Evolutionary conservation across 1,284 basidiomycete species (phyloP), one percentile per base, ranked within the genome.

Genomic region (Cutaneotrichosporon sp.): DNA sequence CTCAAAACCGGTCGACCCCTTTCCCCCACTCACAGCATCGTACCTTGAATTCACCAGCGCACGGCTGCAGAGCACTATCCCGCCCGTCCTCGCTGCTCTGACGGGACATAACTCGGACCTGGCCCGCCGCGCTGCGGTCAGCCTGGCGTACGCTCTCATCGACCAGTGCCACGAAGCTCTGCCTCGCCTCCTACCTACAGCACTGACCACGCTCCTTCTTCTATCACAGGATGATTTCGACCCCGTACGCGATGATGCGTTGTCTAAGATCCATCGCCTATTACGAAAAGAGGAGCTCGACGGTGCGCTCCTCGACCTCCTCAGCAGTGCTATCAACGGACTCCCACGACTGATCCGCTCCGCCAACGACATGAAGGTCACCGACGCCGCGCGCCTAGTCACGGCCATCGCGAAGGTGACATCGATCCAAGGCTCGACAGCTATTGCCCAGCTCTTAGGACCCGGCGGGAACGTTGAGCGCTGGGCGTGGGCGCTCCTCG

Each of bases 401-500:
- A 85, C 86, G 57, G 89, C 90, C 2, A 84, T 90, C 1, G 90
- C 91, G 69, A 80, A 82, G 47, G 76, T 88, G 5, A 83, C 76
- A 80, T 22, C 71, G 63, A n/a, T 55, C 70, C 72, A 46, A 34
- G 66, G 22, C 72, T 84, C 46, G 65, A 73, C 72, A 40, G 64
- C 72, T 14, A 83, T 92, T 6, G 85, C 85, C 4, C 84, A 85
- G 60, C 82, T 96, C 6, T 84, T 95, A 0, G 92, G 92, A 4
- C 89, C 92, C 0, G 84, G 82, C 0, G 92, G 92, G 5, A 87
- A 89, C 0, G 87, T 96, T 21, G 90, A 95, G 71, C 88, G 88
- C 76, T 96, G 92, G 93, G 90, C 90, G 1, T 92, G 89, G 88
- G 85, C 86, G 50, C 74, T 96, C 2, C 83, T 96, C 32, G 85